Evolutionary conservation across 1,139 yeast genomes (phyloP), one percentile per base, ranked within the genome.

Genomic region (Pichia sp.): DNA sequence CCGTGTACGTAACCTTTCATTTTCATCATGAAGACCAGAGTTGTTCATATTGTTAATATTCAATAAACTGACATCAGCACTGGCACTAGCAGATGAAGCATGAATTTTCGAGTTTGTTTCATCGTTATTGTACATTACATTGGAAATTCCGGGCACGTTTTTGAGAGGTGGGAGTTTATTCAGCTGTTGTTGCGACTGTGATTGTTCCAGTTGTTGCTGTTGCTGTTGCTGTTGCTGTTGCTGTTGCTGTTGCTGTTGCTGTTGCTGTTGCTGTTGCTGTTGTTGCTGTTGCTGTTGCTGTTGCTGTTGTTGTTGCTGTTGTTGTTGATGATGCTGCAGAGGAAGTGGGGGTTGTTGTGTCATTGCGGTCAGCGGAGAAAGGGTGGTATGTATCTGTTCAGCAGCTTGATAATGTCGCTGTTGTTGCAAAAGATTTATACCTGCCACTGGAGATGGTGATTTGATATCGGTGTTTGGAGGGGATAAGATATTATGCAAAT

Each of bases 1-100:
- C 56, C 95, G 76, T 0, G 96, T 87, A 59, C 82, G 80, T 57
- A 90, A 73, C 47, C 76, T 73, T 19, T 82, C 81, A 23, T 61
- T 60, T 13, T 59, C 58, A 8, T 56, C 57, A 1, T 49, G 49
- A 38, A 53, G 41, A 8, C 30, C n/a, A 32, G 41, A 13, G 23
- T 42, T 41, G 11, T 48, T 41, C 7, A 77, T 71, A 61, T 77
- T 80, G 45, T 67, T 67, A 29, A 44, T 49, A 30, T 23, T 47
- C n/a, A 52, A 31, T 4, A 34, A 11, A 41, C 47, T 46, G 13
- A 53, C 45, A 31, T 50, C 54, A n/a, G 23, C 10, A 38, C 47
- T 43, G 10, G 19, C 40, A 38, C n/a, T 31, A 38, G n/a, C n/a
- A 16, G 46, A 45, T 10, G 42, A 32, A 16, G 36, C 49, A 40